These are phyloP conservation scores for Rhynchosporium agropyri DNA, from an alignment of 2,329 filamentous ascomycete genomes.

Conservation along the genomic window DNA sequence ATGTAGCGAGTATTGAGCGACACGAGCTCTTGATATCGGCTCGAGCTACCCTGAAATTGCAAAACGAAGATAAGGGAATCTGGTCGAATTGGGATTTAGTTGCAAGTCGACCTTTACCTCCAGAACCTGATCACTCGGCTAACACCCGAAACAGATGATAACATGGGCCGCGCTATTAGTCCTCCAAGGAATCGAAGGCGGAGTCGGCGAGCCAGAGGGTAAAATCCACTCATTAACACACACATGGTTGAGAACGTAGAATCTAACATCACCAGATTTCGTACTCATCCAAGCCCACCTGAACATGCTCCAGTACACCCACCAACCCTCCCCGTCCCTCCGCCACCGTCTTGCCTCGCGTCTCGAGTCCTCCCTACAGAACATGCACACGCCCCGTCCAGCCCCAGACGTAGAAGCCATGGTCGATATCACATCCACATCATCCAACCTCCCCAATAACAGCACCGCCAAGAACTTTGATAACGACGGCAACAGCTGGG, in stretches of 20 bases:
- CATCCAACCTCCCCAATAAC: slow-evolving; percentile 9
- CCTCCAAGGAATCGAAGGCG: slow-evolving; percentile 47
- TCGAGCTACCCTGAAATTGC: slow-evolving; percentile 46
- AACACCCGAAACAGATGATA: slow-evolving; percentile 42
- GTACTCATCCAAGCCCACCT: slow-evolving; percentile 34
- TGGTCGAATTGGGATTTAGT: slow-evolving; percentile 51
- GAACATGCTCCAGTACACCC: slow-evolving; percentile 33
- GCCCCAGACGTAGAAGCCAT: slow-evolving; percentile 25
- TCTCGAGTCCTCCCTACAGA: slow-evolving; percentile 34
- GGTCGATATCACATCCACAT: slow-evolving; percentile 14
- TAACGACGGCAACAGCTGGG: slow-evolving; percentile 21
- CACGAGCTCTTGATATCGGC: slow-evolving; percentile 48
- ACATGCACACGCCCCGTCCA: slow-evolving; percentile 31
- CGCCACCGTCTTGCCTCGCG: slow-evolving; percentile 31
- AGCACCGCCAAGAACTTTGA: neutral
- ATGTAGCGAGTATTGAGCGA: slow-evolving; percentile 46
- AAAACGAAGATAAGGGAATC: slow-evolving; percentile 47
- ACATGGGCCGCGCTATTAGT: slow-evolving; percentile 51
- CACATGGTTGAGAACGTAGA: neutral
- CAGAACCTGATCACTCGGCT: neutral
- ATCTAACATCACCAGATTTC: slow-evolving; percentile 24
- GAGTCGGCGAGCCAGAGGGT: slow-evolving; percentile 46
- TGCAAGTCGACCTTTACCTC: slow-evolving; percentile 19
- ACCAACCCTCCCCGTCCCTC: slow-evolving; percentile 31
- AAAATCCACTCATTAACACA: slow-evolving; percentile 12